Base-by-base conservation (phyloP, 1,139 yeast species). In the Saccharomycopsis crataegensis region DNA sequence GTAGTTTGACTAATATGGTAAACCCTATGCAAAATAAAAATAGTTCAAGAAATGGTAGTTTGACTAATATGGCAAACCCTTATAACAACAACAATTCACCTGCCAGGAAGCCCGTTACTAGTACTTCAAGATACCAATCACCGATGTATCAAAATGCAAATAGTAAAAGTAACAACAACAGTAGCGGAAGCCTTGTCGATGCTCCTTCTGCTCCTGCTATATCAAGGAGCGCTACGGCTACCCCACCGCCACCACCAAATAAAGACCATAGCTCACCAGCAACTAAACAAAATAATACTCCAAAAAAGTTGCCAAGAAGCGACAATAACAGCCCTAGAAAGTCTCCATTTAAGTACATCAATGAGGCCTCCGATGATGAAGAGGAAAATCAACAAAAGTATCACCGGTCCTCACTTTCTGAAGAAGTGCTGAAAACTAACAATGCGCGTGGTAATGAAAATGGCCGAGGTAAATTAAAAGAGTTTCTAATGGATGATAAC, bases 391-490 rank as follows among this genome's bases (percentile, higher is more conserved):
- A 22, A 22, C 22, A 43, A 43, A 33, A 37, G 14, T 53, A 53
- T 48, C 54, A 50, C 16, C 37, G 57, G 28, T 47, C 52, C 11
- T 51, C 54, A 9, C 44, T 54, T 11, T 54, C 51, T 3, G 28
- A 52, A 16, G 54, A 51, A 42, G 34, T 53, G n/a, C 45, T 22
- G 4, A 4, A 43, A 16, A 43, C 22, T 12, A 12, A 43, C 6
- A 43, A 12, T n/a, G 6, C 45, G 42, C 42, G n/a, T 16, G n/a
- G 42, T n/a, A 38, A 43, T 8, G 22, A 28, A 12, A 16, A n/a
- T 12, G 14, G n/a, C n/a, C 28, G 47, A 33, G 49, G 49, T 8
- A 31, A 46, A n/a, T 46, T 46, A 41, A 46, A 46, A 41, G 22
- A 46, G 11, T 46, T 46, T 33, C 22, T 46, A 34, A 32, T 46